Base-by-base conservation (phyloP, 331 rosid genomes). In the Quercus phellos region DNA sequence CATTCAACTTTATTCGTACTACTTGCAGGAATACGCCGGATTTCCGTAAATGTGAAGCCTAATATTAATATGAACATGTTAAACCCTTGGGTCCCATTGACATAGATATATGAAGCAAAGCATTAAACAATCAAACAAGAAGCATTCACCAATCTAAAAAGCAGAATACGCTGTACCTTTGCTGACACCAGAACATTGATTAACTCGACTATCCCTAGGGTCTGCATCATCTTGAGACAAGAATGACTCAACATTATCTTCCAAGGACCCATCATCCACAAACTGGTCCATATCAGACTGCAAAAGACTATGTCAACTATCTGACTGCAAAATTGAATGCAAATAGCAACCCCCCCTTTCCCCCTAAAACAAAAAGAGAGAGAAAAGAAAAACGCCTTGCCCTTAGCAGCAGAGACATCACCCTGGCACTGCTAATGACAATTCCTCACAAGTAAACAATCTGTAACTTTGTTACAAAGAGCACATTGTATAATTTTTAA, bases 1-100 rank as follows among this genome's bases (percentile, higher is more conserved):
- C 97, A 89, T 79, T 89, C 94, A 68, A 91, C 79, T 87, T 90
- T 85, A 76, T 56, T 83, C 12, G 88, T 68, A 83, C 97, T 88
- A 83, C 97, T 88, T 46, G 90, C 94, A 72, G 76, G 51, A 81
- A 86, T 83, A 70, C 6, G 85, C 75, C 64, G 78, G 51, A 79
- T 83, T 78, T 92, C 94, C 73, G 76, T 80, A 66, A 92, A 78
- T 42, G 84, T 53, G 74, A 77, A 72, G 51, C 87, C 98, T 90
- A 74, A 50, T 46, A 50, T 69, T 56, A 81, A 73, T 51, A 69
- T 63, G 70, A 38, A 53, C 61, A 73, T 63, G 51, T 70, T 59
- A 71, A 75, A 74, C 46, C 63, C 70, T 75, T 67, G 34, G 76
- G 38, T 30, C 53, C n/a, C 55, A 5, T 50, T 67, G 21, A 56